These are phyloP conservation scores for Fimicolochytrium jonesii DNA, from an alignment of 192 early-diverging fungal genomes.

Conservation along the genomic window DNA sequence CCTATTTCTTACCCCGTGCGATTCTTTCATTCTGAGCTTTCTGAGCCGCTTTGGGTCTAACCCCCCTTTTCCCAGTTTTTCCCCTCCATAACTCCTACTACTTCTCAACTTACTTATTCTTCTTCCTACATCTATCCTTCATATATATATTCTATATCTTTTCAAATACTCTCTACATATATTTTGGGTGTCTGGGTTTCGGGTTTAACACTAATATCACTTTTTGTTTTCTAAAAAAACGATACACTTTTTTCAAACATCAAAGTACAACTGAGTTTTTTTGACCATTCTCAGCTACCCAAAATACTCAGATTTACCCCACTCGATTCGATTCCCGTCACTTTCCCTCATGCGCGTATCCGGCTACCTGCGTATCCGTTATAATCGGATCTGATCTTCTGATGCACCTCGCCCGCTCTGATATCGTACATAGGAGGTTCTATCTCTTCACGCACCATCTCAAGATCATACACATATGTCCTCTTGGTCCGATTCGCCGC, in stretches of 20 bases:
- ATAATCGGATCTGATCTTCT: too few relatives aligned
- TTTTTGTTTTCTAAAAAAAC: too few relatives aligned
- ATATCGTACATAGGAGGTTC: too few relatives aligned
- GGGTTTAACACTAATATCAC: too few relatives aligned
- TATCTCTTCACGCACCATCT: conserved; percentile 1
- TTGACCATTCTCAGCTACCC: neutral
- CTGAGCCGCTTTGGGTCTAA: too few relatives aligned
- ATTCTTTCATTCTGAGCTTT: too few relatives aligned
- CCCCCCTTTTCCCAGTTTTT: too few relatives aligned
- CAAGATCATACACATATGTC: neutral
- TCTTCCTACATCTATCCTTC: neutral
- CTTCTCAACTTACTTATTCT: neutral
- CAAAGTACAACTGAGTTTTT: neutral
- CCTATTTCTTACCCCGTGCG: too few relatives aligned
- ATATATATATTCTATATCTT: neutral
- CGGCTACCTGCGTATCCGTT: neutral
- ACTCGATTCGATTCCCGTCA: neutral
- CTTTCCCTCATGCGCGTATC: neutral
- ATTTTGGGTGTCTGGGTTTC: too few relatives aligned
- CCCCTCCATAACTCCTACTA: neutral
- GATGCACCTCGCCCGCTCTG: too few relatives aligned
- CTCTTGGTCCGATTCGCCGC: neutral
- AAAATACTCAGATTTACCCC: neutral
- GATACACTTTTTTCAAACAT: too few relatives aligned
- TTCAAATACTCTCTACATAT: neutral